Base-by-base conservation (phyloP, 2,329 filamentous ascomycete species). In the Daldinia sp. region DNA sequence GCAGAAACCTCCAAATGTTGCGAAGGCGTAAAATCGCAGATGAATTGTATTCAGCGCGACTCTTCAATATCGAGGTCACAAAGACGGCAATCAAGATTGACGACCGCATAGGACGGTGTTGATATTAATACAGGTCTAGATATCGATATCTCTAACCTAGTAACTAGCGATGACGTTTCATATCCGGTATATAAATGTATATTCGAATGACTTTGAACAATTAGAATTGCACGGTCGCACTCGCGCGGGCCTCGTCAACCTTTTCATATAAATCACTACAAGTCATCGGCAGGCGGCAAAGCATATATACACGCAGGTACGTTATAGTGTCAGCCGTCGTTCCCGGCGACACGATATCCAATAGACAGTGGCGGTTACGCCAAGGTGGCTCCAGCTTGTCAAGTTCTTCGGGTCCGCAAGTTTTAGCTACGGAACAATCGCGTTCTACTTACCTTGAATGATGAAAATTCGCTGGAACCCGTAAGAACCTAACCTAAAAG, bases 341-440 rank as follows among this genome's bases (percentile, higher is more conserved):
- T 59, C 49, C 43, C 34, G 37, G 29, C 52, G 57, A 58, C 51
- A 51, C 32, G 47, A 49, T 55, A 37, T 63, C 66, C 63, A 68
- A 67, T 68, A 64, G 43, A 41, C 55, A 54, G 43, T 17, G 19
- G 17, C 23, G 48, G 45, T 25, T 50, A 29, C 54, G 66, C 66
- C 66, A 68, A 68, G 66, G 30, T 57, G 52, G 32, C 23, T 41
- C 21, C 37, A 37, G 39, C 48, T 29, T 43, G 54, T 27, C 60
- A 35, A 47, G 29, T 53, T 56, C 25, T 50, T 59, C 25, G 56
- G 25, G 39, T 63, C 37, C 64, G 43, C 50, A 59, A 37, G 62
- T 45, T 54, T 55, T 27, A 48, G 29, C 53, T 54, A 50, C 39
- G 30, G 41, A 58, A 23, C 30, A 51, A 56, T 53, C 34, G 25